Evolutionary conservation across 495 filamentous ascomycete genomes (phyloP), one percentile per base, ranked within the genome.

Genomic region (Annulohypoxylon nitens): DNA sequence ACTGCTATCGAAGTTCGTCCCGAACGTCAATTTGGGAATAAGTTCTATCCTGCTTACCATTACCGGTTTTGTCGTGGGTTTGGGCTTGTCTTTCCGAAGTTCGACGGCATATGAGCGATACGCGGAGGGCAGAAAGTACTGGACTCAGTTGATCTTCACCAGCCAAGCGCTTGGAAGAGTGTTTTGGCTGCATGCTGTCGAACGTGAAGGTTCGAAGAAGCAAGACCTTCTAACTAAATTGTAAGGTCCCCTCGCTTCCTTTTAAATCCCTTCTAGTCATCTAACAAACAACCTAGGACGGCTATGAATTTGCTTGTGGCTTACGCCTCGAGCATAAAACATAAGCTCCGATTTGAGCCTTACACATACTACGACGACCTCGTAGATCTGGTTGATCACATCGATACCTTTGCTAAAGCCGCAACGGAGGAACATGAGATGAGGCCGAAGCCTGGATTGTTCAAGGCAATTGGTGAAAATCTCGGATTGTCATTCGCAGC

Each of bases 21-120:
- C 87, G 34, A 45, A 70, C 73, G 88, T 89, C 66, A 82, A 86
- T 80, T 80, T 93, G 2, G 86, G 86, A 20, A 89, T 96, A 26
- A 86, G 87, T 69, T 88, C 85, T 23, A 86, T 94, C 61, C 85
- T 97, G 8, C 86, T 97, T 37, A 97, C 93, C 12, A 90, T 97
- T 10, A 88, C 93, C 30, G 93, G 93, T 90, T 96, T 97, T 84
- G 93, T 97, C 69, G 92, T 97, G 74, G 92, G 91, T 85, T 80
- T 97, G 76, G 87, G 92, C 0, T 83, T 97, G 70, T 93, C 91
- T 23, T 96, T 97, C 83, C 90, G 93, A 57, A 92, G 89, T 71
- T 92, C 92, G 0, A 94, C 93, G 14, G 93, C 93, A 5, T 97
- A 97, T 75, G 93, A 97, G 79, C 90, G 92, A 76, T 92, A 91